Conservation (phyloP, 73 alveolate genomes). For the Paramecium biaurelia region DNA sequence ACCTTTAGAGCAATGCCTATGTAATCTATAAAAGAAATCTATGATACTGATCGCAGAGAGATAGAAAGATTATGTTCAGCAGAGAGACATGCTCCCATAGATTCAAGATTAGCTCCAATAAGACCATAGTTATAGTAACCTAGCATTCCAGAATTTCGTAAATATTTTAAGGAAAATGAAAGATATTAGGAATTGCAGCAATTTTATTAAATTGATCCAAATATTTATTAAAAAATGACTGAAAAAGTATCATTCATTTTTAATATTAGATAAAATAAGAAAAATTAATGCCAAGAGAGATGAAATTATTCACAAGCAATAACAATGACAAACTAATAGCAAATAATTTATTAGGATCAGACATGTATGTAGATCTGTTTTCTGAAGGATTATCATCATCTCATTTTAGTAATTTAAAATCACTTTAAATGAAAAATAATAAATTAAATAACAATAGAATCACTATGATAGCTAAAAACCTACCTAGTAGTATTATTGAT, state of each 20-base stretch:
- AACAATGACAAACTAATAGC: not conserved
- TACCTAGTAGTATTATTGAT: constrained; percentile 11
- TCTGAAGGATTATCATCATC: constrained; percentile 14
- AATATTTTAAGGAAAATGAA: constrained; percentile 14
- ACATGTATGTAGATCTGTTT: constrained; percentile 17
- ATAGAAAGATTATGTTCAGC: not conserved
- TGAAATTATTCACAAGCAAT: not conserved
- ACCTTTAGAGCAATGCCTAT: not conserved
- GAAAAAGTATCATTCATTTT: not conserved
- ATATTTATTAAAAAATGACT: constrained; percentile 11
- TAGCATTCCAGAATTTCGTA: not conserved
- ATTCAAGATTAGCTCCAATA: constrained; percentile 9
- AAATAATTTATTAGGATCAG: constrained; percentile 28
- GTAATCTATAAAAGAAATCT: constrained; percentile 12
- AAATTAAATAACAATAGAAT: constrained; percentile 4
- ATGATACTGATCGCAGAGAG: constrained; percentile 2
- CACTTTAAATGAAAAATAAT: not conserved
- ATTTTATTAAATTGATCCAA: constrained; percentile 25
- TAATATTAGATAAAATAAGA: not conserved
- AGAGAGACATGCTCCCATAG: not conserved
- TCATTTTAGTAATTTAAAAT: not conserved
- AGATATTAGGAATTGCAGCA: not conserved
- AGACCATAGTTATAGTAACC: constrained; percentile 2
- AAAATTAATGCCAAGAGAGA: not conserved
- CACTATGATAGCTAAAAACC: not conserved